Conservation (phyloP, 2,329 filamentous ascomycete species). For the Arthrobotrys entomopaga region DNA sequence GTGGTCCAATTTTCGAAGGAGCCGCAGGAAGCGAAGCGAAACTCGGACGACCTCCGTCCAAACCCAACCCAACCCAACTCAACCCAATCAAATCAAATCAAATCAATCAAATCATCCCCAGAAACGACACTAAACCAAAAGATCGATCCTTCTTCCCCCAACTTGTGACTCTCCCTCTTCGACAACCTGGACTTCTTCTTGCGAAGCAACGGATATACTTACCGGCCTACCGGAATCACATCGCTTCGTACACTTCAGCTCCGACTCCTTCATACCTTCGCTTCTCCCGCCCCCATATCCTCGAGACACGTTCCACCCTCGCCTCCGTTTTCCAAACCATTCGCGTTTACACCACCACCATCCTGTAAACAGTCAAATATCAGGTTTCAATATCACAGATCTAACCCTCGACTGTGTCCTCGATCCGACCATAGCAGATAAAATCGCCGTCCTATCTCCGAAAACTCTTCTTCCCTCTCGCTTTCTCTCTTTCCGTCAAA, state of each 20-base stretch:
- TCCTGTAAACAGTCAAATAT: neutral
- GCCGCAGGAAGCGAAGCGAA: too few species aligned
- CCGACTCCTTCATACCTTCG: neutral
- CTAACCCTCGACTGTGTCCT: neutral
- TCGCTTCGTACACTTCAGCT: neutral
- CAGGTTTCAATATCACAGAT: neutral
- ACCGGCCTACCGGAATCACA: too few species aligned
- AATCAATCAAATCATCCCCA: too few species aligned
- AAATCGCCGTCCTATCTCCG: neutral
- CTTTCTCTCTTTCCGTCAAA: too few species aligned
- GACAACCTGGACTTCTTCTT: too few species aligned
- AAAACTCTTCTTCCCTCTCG: too few species aligned
- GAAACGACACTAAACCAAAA: too few species aligned
- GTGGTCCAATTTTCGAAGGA: too few species aligned
- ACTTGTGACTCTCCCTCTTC: neutral
- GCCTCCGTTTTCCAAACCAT: slow-evolving; percentile 4
- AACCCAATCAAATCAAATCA: too few species aligned
- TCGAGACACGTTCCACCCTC: slow-evolving; percentile 11
- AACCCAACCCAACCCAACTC: too few species aligned
- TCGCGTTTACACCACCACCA: slow-evolving; percentile 12
- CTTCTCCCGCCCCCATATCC: neutral
- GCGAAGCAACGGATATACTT: too few species aligned
- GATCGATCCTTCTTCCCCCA: neutral
- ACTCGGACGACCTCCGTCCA: too few species aligned
- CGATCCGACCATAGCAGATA: neutral